Percentiles rank a stretch among this genome's conserved stretches.
Conservation (phyloP, 768 basidiomycete genomes). For the Rhodotorula graminis region DNA sequence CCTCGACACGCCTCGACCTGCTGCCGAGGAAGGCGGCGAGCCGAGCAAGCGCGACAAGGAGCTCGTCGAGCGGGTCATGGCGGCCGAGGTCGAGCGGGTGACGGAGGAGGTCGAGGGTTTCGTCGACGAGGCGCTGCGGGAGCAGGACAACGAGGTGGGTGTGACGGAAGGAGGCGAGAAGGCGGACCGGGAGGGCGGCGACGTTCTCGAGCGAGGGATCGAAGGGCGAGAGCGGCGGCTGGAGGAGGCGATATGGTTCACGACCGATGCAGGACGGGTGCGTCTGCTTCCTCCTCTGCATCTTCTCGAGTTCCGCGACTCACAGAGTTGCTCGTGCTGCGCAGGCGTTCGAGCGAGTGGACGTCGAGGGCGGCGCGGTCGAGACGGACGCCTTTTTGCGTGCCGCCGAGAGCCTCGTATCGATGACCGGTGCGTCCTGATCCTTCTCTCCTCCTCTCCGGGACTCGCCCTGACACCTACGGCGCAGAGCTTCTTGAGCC, state of each 20-base stretch:
- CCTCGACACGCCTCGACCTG: too few relatives aligned
- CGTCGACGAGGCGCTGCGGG: constrained; percentile 2
- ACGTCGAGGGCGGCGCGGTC: neutral
- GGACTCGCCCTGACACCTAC: too few relatives aligned
- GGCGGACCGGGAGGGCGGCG: too few relatives aligned
- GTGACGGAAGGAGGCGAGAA: neutral
- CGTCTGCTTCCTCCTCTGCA: neutral
- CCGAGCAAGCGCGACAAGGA: neutral
- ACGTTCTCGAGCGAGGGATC: too few relatives aligned
- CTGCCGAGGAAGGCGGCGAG: neutral
- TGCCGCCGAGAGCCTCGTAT: neutral
- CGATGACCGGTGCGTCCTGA: neutral
- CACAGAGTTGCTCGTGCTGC: fast-evolving
- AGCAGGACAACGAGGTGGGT: neutral
- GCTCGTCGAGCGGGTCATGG: neutral
- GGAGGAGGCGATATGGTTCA: neutral
- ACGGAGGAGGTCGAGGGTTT: neutral
- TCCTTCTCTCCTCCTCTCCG: neutral
- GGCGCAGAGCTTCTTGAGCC: constrained; percentile 7
- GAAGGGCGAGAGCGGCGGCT: too few relatives aligned
- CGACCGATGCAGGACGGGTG: neutral
- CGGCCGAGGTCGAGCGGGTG: neutral
- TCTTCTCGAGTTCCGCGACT: fast-evolving
- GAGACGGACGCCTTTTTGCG: constrained; percentile 1
- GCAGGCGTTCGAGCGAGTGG: constrained; percentile 1